Percentiles rank a stretch among this genome's conserved stretches.
Evolutionary conservation across 2,329 filamentous ascomycete species (phyloP).

Genomic region (Talaromyces rugulosus): DNA sequence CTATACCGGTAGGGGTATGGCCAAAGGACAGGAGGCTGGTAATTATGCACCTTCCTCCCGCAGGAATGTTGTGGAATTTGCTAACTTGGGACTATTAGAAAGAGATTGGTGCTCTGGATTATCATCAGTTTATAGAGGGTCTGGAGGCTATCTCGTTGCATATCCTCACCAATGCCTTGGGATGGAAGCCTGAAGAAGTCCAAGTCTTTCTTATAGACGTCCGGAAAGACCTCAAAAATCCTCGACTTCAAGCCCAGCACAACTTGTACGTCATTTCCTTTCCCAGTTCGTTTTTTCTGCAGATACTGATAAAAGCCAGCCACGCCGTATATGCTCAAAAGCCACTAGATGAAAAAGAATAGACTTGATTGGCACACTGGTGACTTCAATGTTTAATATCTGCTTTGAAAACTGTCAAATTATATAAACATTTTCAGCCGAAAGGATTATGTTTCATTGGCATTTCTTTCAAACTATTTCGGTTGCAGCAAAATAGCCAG

Average conservation of each 20-base stretch:
- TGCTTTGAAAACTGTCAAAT: not conserved
- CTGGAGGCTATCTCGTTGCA: conserved; percentile 9
- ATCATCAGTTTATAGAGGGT: conserved; percentile 9
- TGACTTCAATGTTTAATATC: not conserved
- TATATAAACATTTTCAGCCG: not conserved
- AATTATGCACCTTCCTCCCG: not conserved
- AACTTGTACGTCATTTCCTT: conserved; percentile 8
- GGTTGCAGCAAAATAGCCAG: not conserved
- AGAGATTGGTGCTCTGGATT: conserved; percentile 20
- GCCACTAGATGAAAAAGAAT: conserved; percentile 35
- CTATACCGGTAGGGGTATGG: conserved; percentile 14
- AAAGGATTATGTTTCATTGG: not conserved
- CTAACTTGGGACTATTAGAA: conserved; percentile 13
- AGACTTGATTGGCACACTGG: not conserved
- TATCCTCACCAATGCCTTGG: conserved; percentile 4
- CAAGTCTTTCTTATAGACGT: conserved; percentile 6
- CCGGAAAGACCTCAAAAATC: conserved; percentile 10
- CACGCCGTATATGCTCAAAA: conserved; percentile 12
- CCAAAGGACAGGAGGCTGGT: conserved; percentile 12
- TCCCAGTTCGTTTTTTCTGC: not conserved
- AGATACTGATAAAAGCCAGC: conserved; percentile 1
- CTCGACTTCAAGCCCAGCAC: conserved; percentile 5
- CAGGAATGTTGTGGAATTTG: not conserved
- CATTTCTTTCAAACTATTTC: not conserved
- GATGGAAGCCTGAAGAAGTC: conserved; percentile 10